Conservation (phyloP, 371 early-diverging fungal genomes). For the Umbelopsis sp. region DNA sequence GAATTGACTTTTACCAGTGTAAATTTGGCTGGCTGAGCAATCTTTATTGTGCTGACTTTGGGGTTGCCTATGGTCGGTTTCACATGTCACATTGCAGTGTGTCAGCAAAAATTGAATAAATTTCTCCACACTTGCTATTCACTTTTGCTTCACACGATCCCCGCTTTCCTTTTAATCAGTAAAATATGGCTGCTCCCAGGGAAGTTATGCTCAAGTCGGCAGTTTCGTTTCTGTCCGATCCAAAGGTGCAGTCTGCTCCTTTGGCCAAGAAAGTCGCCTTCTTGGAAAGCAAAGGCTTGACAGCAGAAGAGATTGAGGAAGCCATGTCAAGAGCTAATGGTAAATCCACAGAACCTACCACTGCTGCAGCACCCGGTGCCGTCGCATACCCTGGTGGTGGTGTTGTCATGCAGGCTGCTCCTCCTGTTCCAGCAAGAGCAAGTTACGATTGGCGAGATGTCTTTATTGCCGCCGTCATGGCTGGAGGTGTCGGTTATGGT, state of each 20-base stretch:
- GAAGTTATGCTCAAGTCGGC: conserved; percentile 88
- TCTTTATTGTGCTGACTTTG: no score
- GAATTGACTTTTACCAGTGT: no score
- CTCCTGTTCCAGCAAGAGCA: conserved; percentile 75
- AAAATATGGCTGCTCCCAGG: conserved; percentile 8
- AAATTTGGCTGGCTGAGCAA: no score
- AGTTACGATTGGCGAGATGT: conserved; percentile 90
- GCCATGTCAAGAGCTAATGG: conserved; percentile 77
- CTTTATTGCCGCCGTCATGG: conserved; percentile 86
- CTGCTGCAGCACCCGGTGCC: conserved; percentile 30
- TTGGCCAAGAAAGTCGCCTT: conserved; percentile 92
- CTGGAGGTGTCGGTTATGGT: conserved; percentile 88
- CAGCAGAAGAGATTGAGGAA: conserved; percentile 88
- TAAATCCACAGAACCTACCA: conserved; percentile 31
- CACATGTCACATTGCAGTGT: conserved; percentile 15
- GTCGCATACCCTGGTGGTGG: conserved; percentile 26
- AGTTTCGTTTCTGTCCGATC: conserved; percentile 90
- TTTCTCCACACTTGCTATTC: neutral
- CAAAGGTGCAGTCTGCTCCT: conserved; percentile 88
- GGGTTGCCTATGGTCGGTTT: neutral
- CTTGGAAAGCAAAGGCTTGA: conserved; percentile 94
- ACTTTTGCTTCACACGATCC: conserved; percentile 7
- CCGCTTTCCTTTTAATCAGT: conserved; percentile 7
- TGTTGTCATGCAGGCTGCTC: conserved; percentile 47
- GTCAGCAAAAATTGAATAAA: conserved; percentile 13